These are phyloP conservation scores for Passiflora organensis DNA, from an alignment of 345 rosid species.

Conservation along the genomic window DNA sequence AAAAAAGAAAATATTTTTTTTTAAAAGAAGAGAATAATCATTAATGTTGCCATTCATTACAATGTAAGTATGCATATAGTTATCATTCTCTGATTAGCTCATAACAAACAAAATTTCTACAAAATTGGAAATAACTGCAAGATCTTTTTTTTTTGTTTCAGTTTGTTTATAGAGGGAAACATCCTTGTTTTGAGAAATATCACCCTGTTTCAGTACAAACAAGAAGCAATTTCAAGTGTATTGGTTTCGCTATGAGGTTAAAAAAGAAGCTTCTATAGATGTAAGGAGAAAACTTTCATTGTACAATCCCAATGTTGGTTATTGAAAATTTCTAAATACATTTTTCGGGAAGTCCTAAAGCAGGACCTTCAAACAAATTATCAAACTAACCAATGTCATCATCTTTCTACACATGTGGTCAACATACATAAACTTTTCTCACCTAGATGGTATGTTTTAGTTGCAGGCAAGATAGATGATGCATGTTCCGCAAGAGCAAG, in stretches of 20 bases:
- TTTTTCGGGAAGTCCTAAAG: too few species aligned
- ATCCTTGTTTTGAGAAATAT: too few species aligned
- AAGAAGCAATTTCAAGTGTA: too few species aligned
- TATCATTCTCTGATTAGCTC: background rate
- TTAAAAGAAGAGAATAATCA: slow-evolving; percentile 1
- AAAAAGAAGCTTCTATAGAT: too few species aligned
- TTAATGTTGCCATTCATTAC: slow-evolving; percentile 6
- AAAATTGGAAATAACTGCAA: background rate
- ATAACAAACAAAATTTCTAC: background rate
- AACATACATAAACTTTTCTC: slow-evolving; percentile 8
- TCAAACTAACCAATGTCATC: too few species aligned
- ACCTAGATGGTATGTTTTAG: slow-evolving; percentile 83
- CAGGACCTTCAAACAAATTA: too few species aligned
- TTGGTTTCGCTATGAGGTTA: too few species aligned
- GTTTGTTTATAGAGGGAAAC: too few species aligned
- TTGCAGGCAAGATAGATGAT: slow-evolving; percentile 76
- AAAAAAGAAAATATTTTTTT: slow-evolving; percentile 4
- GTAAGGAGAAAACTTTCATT: too few species aligned
- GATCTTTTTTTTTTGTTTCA: background rate
- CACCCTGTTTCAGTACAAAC: too few species aligned
- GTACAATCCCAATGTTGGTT: too few species aligned
- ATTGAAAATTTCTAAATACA: too few species aligned
- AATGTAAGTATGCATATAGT: background rate
- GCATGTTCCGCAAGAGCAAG: slow-evolving; percentile 95
- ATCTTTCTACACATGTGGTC: background rate